phyloP scores from a whole-genome alignment of 1,284 basidiomycete genomes.

The Athelia psychrophila region DNA sequence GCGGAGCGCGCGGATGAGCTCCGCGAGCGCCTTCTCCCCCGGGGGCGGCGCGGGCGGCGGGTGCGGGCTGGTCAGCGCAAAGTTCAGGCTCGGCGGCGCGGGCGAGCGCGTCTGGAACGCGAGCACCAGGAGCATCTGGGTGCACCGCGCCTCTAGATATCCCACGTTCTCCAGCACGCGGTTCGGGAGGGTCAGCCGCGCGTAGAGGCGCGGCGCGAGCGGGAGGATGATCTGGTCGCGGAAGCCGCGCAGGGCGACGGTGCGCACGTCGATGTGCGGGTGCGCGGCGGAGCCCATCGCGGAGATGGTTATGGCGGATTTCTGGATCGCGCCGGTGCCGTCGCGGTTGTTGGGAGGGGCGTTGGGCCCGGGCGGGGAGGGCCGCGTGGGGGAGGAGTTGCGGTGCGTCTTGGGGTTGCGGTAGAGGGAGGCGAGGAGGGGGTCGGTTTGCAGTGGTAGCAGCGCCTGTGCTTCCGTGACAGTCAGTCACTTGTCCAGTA shows the following conservation, averaged over 20 bases:
- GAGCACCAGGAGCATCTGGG: constrained; percentile 81
- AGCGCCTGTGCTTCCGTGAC: constrained; percentile 64
- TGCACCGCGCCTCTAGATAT: constrained; percentile 62
- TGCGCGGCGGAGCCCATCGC: constrained; percentile 19
- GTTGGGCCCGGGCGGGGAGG: too few relatives aligned
- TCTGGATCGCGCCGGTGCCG: constrained; percentile 39
- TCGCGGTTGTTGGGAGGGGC: constrained; percentile 30
- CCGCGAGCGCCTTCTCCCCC: constrained; percentile 62
- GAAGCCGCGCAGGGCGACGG: constrained; percentile 76
- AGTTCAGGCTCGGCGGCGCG: constrained; percentile 40
- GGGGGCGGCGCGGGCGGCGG: constrained; percentile 49
- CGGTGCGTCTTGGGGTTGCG: constrained; percentile 60
- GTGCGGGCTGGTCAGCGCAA: constrained; percentile 46
- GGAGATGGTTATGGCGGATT: constrained; percentile 22
- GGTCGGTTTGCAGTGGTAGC: constrained; percentile 74
- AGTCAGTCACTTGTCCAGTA: background rate
- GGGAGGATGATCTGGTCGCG: constrained; percentile 77
- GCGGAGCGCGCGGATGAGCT: constrained; percentile 59
- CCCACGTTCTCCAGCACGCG: constrained; percentile 47
- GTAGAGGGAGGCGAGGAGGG: constrained; percentile 62
- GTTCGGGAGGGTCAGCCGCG: constrained; percentile 46
- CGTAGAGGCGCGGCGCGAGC: constrained; percentile 52
- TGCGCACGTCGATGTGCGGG: constrained; percentile 72
- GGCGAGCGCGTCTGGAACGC: constrained; percentile 56
- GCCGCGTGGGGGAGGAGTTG: constrained; percentile 52